Conservation (phyloP, 2,329 filamentous ascomycete species). For the Aspergillus costaricaensis region DNA sequence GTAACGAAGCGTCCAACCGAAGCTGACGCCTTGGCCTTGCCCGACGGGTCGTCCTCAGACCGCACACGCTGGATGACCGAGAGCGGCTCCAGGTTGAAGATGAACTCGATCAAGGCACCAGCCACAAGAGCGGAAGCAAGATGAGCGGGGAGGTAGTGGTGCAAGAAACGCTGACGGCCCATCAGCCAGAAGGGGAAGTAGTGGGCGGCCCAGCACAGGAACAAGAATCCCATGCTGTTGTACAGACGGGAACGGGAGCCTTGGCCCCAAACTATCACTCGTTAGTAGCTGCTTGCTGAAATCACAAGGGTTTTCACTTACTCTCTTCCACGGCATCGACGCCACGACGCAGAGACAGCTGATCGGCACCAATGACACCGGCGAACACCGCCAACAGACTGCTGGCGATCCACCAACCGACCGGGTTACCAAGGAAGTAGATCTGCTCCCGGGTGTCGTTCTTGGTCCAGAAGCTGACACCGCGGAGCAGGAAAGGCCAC, state of each 20-base stretch:
- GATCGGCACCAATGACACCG: slow-evolving; percentile 88
- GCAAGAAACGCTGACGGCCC: slow-evolving; percentile 95
- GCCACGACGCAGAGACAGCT: slow-evolving; percentile 87
- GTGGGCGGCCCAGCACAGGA: slow-evolving; percentile 95
- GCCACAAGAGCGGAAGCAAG: slow-evolving; percentile 87
- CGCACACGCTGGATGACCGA: slow-evolving; percentile 42
- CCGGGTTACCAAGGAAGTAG: slow-evolving; percentile 95
- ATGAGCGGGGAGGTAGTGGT: slow-evolving; percentile 95
- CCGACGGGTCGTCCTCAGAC: slow-evolving; percentile 42
- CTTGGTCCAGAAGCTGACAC: slow-evolving; percentile 99
- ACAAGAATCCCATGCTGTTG: slow-evolving; percentile 99
- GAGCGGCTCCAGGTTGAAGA: slow-evolving; percentile 84
- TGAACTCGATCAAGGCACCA: slow-evolving; percentile 88
- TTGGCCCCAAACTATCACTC: slow-evolving; percentile 49
- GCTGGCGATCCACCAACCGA: slow-evolving; percentile 96
- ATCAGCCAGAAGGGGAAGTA: slow-evolving; percentile 98
- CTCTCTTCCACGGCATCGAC: slow-evolving; percentile 90
- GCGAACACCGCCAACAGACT: slow-evolving; percentile 90
- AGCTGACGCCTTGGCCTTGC: slow-evolving; percentile 47
- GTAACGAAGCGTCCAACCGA: slow-evolving; percentile 61
- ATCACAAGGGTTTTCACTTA: slow-evolving; percentile 55
- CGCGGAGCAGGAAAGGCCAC: slow-evolving; percentile 95
- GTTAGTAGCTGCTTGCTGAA: background rate
- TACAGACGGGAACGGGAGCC: slow-evolving; percentile 92
- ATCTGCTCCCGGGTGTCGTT: slow-evolving; percentile 94